Conservation (phyloP, 306 rosid species). For the Urtica urens region DNA sequence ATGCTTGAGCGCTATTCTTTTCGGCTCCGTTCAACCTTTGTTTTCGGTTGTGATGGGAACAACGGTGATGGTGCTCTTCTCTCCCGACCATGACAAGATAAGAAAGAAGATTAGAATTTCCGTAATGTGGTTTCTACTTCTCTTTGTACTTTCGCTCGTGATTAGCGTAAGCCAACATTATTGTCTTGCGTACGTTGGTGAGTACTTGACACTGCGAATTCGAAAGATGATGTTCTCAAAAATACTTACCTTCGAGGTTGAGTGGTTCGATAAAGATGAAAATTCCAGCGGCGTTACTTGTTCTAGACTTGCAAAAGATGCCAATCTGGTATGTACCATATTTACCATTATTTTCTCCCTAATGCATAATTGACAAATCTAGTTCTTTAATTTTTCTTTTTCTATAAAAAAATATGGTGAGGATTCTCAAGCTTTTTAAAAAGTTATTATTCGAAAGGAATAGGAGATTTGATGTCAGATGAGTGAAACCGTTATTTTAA, state of each 20-base stretch:
- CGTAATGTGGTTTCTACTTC: conserved; percentile 14
- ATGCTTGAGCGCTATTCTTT: conserved; percentile 23
- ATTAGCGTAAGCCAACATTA: conserved; percentile 33
- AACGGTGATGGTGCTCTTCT: conserved; percentile 20
- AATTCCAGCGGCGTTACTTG: conserved; percentile 38
- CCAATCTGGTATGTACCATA: conserved; percentile 23
- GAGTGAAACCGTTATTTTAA: no score
- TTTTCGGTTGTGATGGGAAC: conserved; percentile 27
- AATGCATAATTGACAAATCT: no score
- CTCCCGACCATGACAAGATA: conserved; percentile 26
- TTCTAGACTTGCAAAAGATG: conserved; percentile 37
- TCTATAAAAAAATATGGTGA: no score
- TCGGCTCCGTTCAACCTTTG: conserved; percentile 32
- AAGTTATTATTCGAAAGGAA: no score
- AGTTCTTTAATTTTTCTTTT: no score
- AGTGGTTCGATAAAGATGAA: conserved; percentile 33
- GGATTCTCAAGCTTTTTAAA: no score
- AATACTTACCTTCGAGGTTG: conserved; percentile 38
- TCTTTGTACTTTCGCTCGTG: conserved; percentile 16
- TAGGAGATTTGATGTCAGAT: no score
- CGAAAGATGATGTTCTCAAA: conserved; percentile 30
- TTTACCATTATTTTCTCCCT: not conserved
- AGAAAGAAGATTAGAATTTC: conserved; percentile 9
- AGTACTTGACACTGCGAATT: conserved; percentile 29
- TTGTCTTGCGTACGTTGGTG: conserved; percentile 37